These are phyloP conservation scores for Lactarius evosmus DNA, from an alignment of 768 basidiomycete species.

Conservation along the genomic window DNA sequence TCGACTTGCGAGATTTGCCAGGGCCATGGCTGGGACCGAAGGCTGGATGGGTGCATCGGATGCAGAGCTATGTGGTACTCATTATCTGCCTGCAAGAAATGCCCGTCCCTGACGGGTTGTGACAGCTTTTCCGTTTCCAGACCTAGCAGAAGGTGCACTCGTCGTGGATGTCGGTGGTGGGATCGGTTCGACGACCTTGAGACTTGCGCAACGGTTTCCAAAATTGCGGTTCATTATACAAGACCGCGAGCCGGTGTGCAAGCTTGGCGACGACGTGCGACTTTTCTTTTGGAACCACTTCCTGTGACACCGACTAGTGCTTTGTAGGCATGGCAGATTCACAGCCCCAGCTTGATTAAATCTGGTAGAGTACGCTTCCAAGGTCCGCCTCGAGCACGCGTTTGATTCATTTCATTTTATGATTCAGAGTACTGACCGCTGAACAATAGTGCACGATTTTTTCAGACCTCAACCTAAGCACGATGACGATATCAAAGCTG, in stretches of 20 bases:
- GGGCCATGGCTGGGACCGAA: constrained; percentile 70
- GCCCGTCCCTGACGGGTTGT: constrained; percentile 13
- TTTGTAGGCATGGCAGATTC: constrained; percentile 27
- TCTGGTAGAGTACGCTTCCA: constrained; percentile 28
- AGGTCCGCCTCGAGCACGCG: constrained; percentile 19
- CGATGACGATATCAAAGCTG: constrained; percentile 39
- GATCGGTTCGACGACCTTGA: constrained; percentile 52
- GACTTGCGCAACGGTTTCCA: constrained; percentile 41
- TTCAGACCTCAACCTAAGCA: constrained; percentile 52
- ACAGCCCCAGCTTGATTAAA: constrained; percentile 25
- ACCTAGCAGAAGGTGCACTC: constrained; percentile 47
- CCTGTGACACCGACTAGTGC: neutral
- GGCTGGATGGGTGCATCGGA: constrained; percentile 61
- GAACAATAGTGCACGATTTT: constrained; percentile 62
- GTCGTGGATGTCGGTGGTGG: constrained; percentile 72
- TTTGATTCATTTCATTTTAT: neutral
- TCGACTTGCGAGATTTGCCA: constrained; percentile 65
- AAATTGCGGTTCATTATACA: constrained; percentile 56
- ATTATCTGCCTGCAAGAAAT: neutral
- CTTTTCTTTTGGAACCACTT: neutral
- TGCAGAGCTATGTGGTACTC: constrained; percentile 31
- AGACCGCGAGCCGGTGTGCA: constrained; percentile 53
- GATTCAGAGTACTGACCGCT: neutral
- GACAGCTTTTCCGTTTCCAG: constrained; percentile 57
- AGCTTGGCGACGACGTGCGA: constrained; percentile 42